Evolutionary conservation across 768 basidiomycete genomes (phyloP).

Genomic region (Russula earlei): DNA sequence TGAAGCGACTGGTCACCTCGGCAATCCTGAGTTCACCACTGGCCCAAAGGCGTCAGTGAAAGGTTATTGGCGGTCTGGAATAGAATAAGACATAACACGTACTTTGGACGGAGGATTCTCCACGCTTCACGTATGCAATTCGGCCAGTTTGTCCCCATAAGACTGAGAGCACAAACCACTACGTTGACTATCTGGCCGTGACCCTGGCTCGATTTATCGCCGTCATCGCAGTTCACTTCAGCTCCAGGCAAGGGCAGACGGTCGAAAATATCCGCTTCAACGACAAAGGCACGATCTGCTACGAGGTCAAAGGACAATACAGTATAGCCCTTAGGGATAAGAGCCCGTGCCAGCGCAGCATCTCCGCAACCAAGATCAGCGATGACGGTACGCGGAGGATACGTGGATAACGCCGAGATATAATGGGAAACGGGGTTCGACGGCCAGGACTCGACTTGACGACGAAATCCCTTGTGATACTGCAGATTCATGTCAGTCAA

Average conservation of each 20-base stretch:
- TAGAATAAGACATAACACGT: slow-evolving; percentile 24
- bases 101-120: slow-evolving; percentile 80
- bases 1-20: slow-evolving; percentile 82
- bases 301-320: slow-evolving; percentile 78
- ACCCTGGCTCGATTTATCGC: slow-evolving; percentile 31
- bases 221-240: slow-evolving; percentile 32
- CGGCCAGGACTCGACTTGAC: slow-evolving; percentile 90
- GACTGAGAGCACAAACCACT: slow-evolving; percentile 85
- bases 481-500: slow-evolving; percentile 27
- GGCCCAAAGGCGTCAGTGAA: background rate
- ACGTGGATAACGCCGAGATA: slow-evolving; percentile 51
- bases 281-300: slow-evolving; percentile 63
- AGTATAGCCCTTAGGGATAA: slow-evolving; percentile 57
- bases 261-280: slow-evolving; percentile 83
- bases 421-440: slow-evolving; percentile 87
- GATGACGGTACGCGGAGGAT: slow-evolving; percentile 61
- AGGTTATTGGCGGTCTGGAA: background rate
- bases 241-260: slow-evolving; percentile 81
- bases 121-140: slow-evolving; percentile 81
- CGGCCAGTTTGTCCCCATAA: slow-evolving; percentile 99
- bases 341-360: slow-evolving; percentile 69
- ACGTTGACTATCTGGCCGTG: slow-evolving; percentile 81
- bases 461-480: slow-evolving; percentile 91
- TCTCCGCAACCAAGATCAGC: slow-evolving; percentile 96
- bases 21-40: slow-evolving; percentile 83